Evolutionary conservation across 2,329 filamentous ascomycete species (phyloP), one percentile per base, ranked within the genome.

Genomic region (Pseudocercospora macadamiae): DNA sequence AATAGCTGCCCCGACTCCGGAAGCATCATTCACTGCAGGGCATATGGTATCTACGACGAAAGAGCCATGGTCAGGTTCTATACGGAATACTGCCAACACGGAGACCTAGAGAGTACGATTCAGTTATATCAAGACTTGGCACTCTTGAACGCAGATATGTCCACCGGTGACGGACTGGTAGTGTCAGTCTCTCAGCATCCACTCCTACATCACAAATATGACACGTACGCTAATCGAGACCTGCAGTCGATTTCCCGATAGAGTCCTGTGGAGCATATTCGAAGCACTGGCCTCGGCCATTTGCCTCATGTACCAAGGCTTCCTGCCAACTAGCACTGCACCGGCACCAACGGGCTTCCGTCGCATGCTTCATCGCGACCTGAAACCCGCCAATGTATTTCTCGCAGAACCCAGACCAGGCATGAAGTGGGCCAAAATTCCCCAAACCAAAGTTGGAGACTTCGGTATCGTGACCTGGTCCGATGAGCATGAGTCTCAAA

Each of bases 381-480:
- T 62, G 37, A 62, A 62, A 37, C 55, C 59, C 10, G 30, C 3
- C 8, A 62, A 62, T 21, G 37, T 61, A 18, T 55, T 61, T 39
- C 48, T 61, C 4, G 49, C 39, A 7, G 12, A 21, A n/a, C 42
- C 55, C 3, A 32, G 44, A 21, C 10, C 12, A 14, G 34, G 36
- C 3, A 21, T 37, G 18, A 21, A 10, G 4, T 57, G 59, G 59
- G 42, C 54, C 0, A 36, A 45, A 4, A 23, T 61, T n/a, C 54
- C 54, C 1, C 10, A 32, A 2, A 14, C 54, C 1, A 61, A 61
- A 44, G 3, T 61, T 28, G 59, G 36, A 3, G 59, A 61, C 51
- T 61, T 49, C 28, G 59, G 54, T n/a, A 34, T 57, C n/a, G 51
- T 36, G 1, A 16, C 30, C 14, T 42, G 6, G 23, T 34, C 10